Evolutionary conservation across 495 filamentous ascomycete genomes (phyloP).

Genomic region (Bathelium albidoporum): DNA sequence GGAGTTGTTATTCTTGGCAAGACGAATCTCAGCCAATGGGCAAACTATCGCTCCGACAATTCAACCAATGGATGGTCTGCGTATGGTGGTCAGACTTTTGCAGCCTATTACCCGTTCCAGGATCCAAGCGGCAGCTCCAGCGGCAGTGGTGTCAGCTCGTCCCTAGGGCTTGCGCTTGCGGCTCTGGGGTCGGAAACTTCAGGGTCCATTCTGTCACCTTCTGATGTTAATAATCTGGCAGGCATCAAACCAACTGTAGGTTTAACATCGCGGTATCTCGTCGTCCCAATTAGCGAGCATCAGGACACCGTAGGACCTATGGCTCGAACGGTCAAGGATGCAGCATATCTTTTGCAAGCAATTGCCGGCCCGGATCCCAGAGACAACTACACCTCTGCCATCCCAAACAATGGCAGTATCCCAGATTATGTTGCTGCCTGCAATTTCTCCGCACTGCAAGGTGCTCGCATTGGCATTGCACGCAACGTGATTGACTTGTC

Average conservation of each 20-base stretch:
- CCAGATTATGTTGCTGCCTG: conserved; percentile 46
- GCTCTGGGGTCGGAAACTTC: conserved; percentile 40
- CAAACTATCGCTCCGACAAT: conserved; percentile 40
- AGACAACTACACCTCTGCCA: conserved; percentile 46
- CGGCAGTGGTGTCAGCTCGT: conserved; percentile 41
- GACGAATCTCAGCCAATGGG: conserved; percentile 46
- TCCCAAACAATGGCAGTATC: conserved; percentile 32
- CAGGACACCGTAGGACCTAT: conserved; percentile 60
- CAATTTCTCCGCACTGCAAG: conserved; percentile 36
- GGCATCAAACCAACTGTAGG: conserved; percentile 62
- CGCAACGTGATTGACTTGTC: conserved; percentile 36
- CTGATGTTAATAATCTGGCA: conserved; percentile 32
- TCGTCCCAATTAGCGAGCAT: conserved; percentile 51
- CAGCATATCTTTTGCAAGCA: conserved; percentile 52
- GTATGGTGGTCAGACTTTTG: conserved; percentile 41
- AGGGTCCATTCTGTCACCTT: conserved; percentile 31
- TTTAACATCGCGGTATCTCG: conserved; percentile 49
- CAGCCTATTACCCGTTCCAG: conserved; percentile 40
- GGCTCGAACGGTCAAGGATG: conserved; percentile 55
- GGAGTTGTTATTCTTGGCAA: conserved; percentile 42
- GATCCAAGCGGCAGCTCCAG: conserved; percentile 47
- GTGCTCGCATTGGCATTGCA: conserved; percentile 44
- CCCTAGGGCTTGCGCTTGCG: conserved; percentile 41
- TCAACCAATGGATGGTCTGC: conserved; percentile 47
- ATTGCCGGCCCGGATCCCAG: conserved; percentile 46